Evolutionary conservation across 176 grass and related monocot genomes (phyloP), one percentile per base, ranked within the genome.

Genomic region (Juncus effusus): DNA sequence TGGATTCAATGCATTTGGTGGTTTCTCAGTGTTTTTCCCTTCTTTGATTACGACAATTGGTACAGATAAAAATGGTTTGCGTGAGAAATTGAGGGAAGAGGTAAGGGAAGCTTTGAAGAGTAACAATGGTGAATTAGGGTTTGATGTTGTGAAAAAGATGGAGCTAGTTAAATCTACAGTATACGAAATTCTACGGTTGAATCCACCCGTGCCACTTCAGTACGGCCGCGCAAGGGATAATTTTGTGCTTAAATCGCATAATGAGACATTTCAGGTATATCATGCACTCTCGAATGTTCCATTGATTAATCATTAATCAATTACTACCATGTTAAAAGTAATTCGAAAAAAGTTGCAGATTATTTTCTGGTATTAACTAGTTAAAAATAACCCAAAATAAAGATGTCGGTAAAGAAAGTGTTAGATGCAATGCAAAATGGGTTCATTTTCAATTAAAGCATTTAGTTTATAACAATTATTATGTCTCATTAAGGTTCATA

Each of bases 1-100:
- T 0, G 92, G 87, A 0, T 96, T 96, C 84, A 96, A 96, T 65
- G 79, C 92, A 0, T 96, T 91, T 75, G 81, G 84, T 5, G 87
- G 87, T 64, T 96, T 96, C 82, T 86, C 82, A 0, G 71, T 96
- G 1, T 96, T 96, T 78, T 72, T 91, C 6, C 84, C 82, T 0
- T 75, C 16, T 28, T 78, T 96, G 1, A 51, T 91, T 7, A 68
- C 60, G 0, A 77, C 81, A 37, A 10, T 83, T 37, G 92, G 92
- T 44, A 38, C 45, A 0, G 16, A 79, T 59, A 65, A 40, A 13
- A 71, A 42, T 10, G 82, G 37, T 1, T 78, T 96, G 5, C 69
- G 74, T 1, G n/a, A 2, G 6, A 62, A 71, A 0, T 73, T 91
- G 0, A 50, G 54, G 14, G 79, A 81, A 0, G 87, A 91, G 84